Evolutionary conservation across 331 rosid genomes (phyloP), one percentile per base, ranked within the genome.

Genomic region (Rosa hybrid): DNA sequence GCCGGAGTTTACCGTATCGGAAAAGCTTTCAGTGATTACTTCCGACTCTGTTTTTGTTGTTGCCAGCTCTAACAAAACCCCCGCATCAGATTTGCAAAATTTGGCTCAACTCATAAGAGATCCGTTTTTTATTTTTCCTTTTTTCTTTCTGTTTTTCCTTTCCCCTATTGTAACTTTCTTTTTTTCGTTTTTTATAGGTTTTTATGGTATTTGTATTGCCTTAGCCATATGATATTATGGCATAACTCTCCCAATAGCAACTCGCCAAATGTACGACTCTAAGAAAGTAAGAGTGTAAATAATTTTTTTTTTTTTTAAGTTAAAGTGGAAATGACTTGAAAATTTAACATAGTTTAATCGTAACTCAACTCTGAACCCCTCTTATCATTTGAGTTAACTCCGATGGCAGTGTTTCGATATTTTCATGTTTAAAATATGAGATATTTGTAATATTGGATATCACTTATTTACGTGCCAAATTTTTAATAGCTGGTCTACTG

Each of bases 1-100:
- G 82, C 77, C 72, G 74, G 62, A 60, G 80, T 44, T 76, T 45
- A 45, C 25, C 12, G 38, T 30, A 63, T 25, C 13, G 71, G 10
- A 17, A 54, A 63, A 56, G 34, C 25, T 78, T 45, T 59, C 21
- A 12, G 38, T 10, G 41, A 72, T 50, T 41, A 74, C 10, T 62
- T 50, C 39, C 30, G 18, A 4, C 51, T 4, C 39, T 69, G 48
- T 13, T 27, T n/a, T 48, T 16, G 14, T 17, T 34, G 57, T 8
- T 56, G 77, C 70, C 27, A 45, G 71, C 49, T 81, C 50, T 41
- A 49, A 44, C 54, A 7, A 65, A 74, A 56, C 21, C 30, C 68
- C 44, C 39, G 3, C 41, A 30, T 57, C 81, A 51, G 70, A 71
- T 56, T 77, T 77, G 78, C 65, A 0, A 4, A 50, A 70, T 41